Evolutionary conservation across 2,329 filamentous ascomycete species (phyloP).

Genomic region (Beauveria medogensis): DNA sequence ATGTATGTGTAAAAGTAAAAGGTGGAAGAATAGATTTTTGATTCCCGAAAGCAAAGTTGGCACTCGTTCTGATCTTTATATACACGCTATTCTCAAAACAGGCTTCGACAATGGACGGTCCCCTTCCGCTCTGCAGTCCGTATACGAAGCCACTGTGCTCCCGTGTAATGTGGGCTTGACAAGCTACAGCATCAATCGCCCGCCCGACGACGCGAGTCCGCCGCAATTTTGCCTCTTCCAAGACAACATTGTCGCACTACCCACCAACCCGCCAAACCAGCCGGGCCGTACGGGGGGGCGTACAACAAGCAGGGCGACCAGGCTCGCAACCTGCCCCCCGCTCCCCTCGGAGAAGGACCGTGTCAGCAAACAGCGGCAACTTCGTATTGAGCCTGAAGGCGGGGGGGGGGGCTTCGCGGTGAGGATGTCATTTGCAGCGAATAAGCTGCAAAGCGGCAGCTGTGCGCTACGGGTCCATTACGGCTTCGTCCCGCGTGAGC

Average conservation of each 20-base stretch:
- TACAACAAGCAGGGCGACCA: no score
- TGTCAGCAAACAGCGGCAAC: not conserved
- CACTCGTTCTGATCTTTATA: not conserved
- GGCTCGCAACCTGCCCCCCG: no score
- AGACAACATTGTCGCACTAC: no score
- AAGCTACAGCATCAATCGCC: not conserved
- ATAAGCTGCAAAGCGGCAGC: no score
- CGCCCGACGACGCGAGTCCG: no score
- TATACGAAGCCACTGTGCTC: not conserved
- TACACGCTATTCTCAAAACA: not conserved
- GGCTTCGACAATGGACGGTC: no score
- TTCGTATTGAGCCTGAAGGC: not conserved
- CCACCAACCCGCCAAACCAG: not conserved
- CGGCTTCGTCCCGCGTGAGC: not conserved
- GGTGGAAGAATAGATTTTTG: not conserved
- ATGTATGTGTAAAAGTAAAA: not conserved
- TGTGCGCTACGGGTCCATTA: no score
- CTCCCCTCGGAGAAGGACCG: no score
- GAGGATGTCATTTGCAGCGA: no score
- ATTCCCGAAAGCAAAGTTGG: not conserved
- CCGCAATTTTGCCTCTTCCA: no score
- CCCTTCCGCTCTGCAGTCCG: not conserved
- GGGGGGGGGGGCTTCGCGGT: no score
- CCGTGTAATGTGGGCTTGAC: slow-evolving; percentile 1
- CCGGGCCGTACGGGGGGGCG: not conserved